Percentiles rank a stretch among this genome's conserved stretches.
phyloP scores from a whole-genome alignment of 1,284 basidiomycete species.

The Agaricales sp. region DNA sequence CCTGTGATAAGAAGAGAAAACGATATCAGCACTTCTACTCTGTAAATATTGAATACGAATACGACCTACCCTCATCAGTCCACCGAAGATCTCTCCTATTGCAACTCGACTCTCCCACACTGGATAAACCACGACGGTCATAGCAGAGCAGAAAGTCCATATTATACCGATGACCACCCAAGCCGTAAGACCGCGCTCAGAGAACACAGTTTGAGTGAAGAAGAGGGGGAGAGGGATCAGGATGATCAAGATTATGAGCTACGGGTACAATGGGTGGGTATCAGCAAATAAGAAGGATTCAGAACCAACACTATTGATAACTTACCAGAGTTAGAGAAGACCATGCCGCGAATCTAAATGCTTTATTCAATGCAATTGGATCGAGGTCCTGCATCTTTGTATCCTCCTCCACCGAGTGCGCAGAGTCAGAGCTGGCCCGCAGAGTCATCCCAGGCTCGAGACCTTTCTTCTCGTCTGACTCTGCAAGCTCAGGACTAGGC shows the following conservation, averaged over 20 bases:
- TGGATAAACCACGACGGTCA: constrained; percentile 76
- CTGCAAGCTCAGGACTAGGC: too few relatives aligned
- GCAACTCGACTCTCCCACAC: constrained; percentile 74
- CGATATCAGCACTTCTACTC: too few relatives aligned
- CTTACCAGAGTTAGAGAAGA: constrained; percentile 59
- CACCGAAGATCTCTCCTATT: constrained; percentile 44
- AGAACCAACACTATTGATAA: constrained; percentile 10
- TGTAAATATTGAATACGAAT: too few relatives aligned
- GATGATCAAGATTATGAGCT: constrained; percentile 60
- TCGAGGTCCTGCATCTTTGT: constrained; percentile 52
- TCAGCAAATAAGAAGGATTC: neutral
- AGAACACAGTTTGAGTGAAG: constrained; percentile 68
- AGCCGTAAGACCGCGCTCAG: constrained; percentile 55
- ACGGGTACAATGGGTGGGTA: constrained; percentile 1
- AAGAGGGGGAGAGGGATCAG: constrained; percentile 78
- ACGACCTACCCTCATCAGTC: constrained; percentile 48
- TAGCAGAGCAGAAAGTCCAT: constrained; percentile 73
- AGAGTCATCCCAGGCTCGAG: too few relatives aligned
- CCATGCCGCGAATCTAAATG: constrained; percentile 70
- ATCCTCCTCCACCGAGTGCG: constrained; percentile 12
- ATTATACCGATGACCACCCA: constrained; percentile 76
- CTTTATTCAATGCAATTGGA: constrained; percentile 49
- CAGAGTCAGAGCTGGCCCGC: too few relatives aligned
- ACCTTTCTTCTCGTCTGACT: constrained; percentile 33
- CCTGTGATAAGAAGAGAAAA: too few relatives aligned